phyloP scores from a whole-genome alignment of 768 basidiomycete species.

The Tephrocybe sp. region DNA sequence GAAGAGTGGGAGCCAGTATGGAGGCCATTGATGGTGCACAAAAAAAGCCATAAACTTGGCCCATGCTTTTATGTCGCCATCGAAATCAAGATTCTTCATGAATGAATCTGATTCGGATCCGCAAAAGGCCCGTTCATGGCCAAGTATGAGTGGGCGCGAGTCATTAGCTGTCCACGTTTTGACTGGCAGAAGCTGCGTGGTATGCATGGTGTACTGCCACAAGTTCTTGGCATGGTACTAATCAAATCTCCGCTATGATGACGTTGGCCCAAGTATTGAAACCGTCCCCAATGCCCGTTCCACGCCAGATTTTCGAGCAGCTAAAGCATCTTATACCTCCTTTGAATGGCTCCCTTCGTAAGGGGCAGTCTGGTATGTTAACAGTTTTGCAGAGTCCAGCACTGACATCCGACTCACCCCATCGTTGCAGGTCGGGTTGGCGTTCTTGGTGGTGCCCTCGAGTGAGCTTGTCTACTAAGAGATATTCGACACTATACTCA shows the following conservation, averaged over 20 bases:
- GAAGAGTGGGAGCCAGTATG: conserved; percentile 9
- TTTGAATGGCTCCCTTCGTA: conserved; percentile 83
- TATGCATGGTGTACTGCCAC: too few relatives aligned
- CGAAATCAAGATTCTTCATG: not conserved
- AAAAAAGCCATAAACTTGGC: too few relatives aligned
- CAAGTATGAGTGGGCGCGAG: not conserved
- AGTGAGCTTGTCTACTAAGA: conserved; percentile 52
- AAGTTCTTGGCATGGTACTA: not conserved
- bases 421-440: conserved; percentile 72
- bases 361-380: conserved; percentile 84
- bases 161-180: conserved; percentile 3
- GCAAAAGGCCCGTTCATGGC: not conserved
- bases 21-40: conserved; percentile 6
- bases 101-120: not conserved
- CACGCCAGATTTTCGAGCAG: conserved; percentile 61
- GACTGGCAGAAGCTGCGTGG: not conserved
- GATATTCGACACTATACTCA: not conserved
- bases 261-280: not conserved
- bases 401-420: not conserved
- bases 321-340: conserved; percentile 87
- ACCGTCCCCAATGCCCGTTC: conserved; percentile 50
- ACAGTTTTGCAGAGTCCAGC: not conserved
- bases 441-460: conserved; percentile 89
- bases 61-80: not conserved
- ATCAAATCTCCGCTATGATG: conserved; percentile 1